A percentile compares a stretch with the other conserved stretches of the same genome.
Evolutionary conservation across 2,329 filamentous ascomycete genomes (phyloP).

Genomic region (Trichophyton verrucosum): DNA sequence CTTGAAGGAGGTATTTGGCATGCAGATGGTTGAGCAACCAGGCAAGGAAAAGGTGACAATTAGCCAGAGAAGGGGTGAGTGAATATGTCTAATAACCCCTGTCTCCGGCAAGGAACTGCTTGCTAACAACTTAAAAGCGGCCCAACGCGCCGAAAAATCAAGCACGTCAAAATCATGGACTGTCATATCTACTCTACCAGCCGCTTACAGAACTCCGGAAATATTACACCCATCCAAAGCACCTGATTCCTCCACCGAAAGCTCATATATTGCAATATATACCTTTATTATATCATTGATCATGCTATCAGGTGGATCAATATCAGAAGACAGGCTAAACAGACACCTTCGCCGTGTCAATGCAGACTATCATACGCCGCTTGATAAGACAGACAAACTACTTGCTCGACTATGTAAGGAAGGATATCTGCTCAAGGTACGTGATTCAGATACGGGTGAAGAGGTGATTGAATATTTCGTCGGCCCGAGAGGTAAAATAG

Average conservation of each 20-base stretch:
- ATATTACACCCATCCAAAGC: constrained; percentile 58
- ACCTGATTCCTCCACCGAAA: constrained; percentile 55
- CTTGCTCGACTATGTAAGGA: constrained; percentile 66
- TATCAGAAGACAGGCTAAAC: constrained; percentile 67
- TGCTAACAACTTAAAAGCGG: constrained; percentile 27
- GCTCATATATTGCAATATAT: constrained; percentile 70
- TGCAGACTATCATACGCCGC: constrained; percentile 58
- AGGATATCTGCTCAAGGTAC: constrained; percentile 65
- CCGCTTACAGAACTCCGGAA: constrained; percentile 49
- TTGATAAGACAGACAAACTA: constrained; percentile 62
- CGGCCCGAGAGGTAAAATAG: constrained; percentile 72
- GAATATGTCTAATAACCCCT: background rate
- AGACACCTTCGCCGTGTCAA: constrained; percentile 64
- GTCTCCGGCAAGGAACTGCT: background rate
- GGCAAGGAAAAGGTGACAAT: constrained; percentile 68
- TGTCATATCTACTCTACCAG: constrained; percentile 59
- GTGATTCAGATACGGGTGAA: constrained; percentile 59
- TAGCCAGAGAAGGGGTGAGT: constrained; percentile 60
- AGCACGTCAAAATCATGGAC: constrained; percentile 59
- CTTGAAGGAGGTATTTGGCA: constrained; percentile 66
- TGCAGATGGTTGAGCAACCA: constrained; percentile 79
- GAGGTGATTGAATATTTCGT: constrained; percentile 70
- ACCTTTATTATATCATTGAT: constrained; percentile 69
- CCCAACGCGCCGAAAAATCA: constrained; percentile 35
- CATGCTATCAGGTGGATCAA: constrained; percentile 54